Evolutionary conservation across 2,329 filamentous ascomycete genomes (phyloP).

Genomic region (Stagonosporopsis rhizophila): DNA sequence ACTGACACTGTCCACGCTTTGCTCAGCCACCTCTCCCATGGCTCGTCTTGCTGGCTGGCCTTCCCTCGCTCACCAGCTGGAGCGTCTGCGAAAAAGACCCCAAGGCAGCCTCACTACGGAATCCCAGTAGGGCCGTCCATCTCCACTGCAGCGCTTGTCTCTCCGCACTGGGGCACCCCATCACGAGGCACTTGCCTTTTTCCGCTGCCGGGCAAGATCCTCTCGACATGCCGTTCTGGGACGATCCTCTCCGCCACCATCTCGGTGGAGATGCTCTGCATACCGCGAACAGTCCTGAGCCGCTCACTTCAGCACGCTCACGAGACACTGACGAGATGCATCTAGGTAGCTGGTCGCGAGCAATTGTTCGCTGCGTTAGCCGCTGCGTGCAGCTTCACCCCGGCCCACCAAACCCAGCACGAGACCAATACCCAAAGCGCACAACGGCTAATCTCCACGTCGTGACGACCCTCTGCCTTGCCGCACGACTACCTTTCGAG

Average conservation of each 20-base stretch:
- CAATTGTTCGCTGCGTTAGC: too few relatives aligned
- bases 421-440: constrained; percentile 23
- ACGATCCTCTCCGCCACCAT: constrained; percentile 30
- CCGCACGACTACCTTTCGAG: constrained; percentile 29
- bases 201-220: constrained; percentile 35
- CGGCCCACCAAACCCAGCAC: too few relatives aligned
- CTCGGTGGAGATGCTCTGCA: constrained; percentile 23
- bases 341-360: too few relatives aligned
- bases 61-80: too few relatives aligned
- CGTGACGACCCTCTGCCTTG: constrained; percentile 23
- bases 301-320: constrained; percentile 4
- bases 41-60: background rate
- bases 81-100: too few relatives aligned
- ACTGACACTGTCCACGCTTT: background rate
- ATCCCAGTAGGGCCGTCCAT: background rate
- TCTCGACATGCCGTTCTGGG: constrained; percentile 38
- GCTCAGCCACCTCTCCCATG: background rate
- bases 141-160: constrained; percentile 15
- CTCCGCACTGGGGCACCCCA: constrained; percentile 18
- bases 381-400: too few relatives aligned
- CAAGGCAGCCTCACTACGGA: constrained; percentile 16
- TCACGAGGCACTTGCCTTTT: constrained; percentile 43
- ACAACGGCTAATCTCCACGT: constrained; percentile 19
- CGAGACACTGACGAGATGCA: too few relatives aligned
- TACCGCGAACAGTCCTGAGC: constrained; percentile 14